phyloP scores from a whole-genome alignment of 2,329 filamentous ascomycete genomes.

The Nakataea oryzae region DNA sequence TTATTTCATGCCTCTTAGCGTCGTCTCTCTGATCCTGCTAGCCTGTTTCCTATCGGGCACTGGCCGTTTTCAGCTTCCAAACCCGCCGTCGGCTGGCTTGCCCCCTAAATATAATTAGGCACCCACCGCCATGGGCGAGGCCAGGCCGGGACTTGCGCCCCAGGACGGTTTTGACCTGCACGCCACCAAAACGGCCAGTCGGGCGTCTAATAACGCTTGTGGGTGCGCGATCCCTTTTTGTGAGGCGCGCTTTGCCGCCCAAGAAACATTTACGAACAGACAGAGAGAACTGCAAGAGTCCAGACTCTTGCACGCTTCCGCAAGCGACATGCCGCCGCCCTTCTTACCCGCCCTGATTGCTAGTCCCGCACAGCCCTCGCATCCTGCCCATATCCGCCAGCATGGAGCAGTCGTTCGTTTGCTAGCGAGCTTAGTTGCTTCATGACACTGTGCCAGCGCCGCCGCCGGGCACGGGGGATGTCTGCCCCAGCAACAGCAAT shows the following conservation, averaged over 20 bases:
- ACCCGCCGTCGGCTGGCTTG: neutral
- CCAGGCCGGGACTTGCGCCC: neutral
- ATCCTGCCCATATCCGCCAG: neutral
- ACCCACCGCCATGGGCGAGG: neutral
- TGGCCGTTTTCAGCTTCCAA: neutral
- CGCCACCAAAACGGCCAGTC: no score
- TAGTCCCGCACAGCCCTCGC: no score
- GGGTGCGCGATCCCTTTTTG: no score
- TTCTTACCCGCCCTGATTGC: no score
- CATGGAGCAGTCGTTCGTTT: neutral
- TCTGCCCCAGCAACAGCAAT: no score
- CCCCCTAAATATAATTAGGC: neutral
- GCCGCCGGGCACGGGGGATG: no score
- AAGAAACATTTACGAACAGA: no score
- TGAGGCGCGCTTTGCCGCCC: no score
- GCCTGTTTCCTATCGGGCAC: neutral
- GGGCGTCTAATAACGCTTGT: no score
- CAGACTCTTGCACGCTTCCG: neutral
- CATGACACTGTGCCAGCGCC: neutral
- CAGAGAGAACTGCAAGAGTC: neutral
- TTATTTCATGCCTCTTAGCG: neutral
- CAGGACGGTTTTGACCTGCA: no score
- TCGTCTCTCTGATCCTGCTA: neutral
- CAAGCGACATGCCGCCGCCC: neutral
- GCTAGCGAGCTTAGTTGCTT: neutral